phyloP scores from a whole-genome alignment of 768 basidiomycete species.

The Amanita exitialis region DNA sequence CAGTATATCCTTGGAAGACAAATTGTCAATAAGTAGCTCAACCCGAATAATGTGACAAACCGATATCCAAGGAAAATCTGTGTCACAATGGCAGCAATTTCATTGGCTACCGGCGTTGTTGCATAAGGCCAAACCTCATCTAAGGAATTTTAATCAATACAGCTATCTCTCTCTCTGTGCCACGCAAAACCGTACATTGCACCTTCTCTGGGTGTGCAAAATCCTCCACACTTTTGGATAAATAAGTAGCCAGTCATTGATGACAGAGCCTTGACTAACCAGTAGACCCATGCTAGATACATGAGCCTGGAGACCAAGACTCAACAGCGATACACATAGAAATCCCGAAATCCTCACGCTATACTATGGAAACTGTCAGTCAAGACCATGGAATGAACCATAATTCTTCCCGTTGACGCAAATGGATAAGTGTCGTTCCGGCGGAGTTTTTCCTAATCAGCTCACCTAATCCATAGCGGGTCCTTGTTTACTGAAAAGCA shows the following conservation, averaged over 20 bases:
- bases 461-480: conserved; percentile 11
- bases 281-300: conserved; percentile 5
- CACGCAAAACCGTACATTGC: neutral
- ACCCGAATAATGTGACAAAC: neutral
- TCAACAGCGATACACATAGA: neutral
- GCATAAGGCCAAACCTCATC: conserved; percentile 7
- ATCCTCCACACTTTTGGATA: conserved; percentile 8
- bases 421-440: neutral
- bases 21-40: neutral
- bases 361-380: conserved; percentile 11
- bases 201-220: conserved; percentile 8
- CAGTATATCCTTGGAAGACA: neutral
- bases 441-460: too few species aligned
- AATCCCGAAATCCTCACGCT: conserved; percentile 7
- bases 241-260: too few species aligned
- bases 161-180: too few species aligned
- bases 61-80: conserved; percentile 6
- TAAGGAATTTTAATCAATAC: neutral
- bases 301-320: conserved; percentile 4
- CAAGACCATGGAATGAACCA: conserved; percentile 8
- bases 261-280: neutral
- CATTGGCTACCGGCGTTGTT: conserved; percentile 7
- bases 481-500: conserved; percentile 12
- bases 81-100: conserved; percentile 7
- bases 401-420: neutral